phyloP scores from a whole-genome alignment of 352 stramenopile genomes.

The Saprolegnia diclina region DNA sequence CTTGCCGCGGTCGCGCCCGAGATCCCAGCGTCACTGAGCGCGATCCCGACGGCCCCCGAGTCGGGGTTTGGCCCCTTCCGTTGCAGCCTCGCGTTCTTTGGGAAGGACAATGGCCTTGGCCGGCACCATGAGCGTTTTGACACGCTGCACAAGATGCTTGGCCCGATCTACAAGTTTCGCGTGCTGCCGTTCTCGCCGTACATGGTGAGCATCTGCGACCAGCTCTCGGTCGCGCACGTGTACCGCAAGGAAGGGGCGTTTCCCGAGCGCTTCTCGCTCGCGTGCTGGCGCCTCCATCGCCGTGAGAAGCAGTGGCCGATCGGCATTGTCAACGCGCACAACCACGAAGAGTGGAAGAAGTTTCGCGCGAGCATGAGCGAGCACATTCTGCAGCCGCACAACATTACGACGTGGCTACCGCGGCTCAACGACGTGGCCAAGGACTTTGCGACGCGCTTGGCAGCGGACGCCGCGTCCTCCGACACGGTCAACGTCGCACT shows the following conservation, averaged over 20 bases:
- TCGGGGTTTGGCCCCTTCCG: not conserved
- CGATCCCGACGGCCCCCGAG: not conserved
- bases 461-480: not conserved
- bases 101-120: not conserved
- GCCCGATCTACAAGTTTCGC: not conserved
- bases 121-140: not conserved
- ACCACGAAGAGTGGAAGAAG: not conserved
- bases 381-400: not conserved
- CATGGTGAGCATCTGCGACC: not conserved
- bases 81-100: not conserved
- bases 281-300: not conserved
- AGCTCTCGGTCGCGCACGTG: not conserved
- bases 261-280: not conserved
- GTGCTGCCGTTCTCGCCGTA: not conserved
- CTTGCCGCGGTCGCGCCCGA: not conserved
- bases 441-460: not conserved
- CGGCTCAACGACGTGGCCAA: constrained; percentile 1
- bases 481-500: not conserved
- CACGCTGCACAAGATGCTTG: not conserved
- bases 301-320: not conserved
- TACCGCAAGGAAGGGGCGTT: not conserved
- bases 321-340: not conserved
- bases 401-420: constrained; percentile 3
- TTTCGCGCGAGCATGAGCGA: not conserved
- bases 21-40: not conserved